These are phyloP conservation scores for Phytophthora sp. DNA, from an alignment of 352 stramenopile species.

Conservation along the genomic window DNA sequence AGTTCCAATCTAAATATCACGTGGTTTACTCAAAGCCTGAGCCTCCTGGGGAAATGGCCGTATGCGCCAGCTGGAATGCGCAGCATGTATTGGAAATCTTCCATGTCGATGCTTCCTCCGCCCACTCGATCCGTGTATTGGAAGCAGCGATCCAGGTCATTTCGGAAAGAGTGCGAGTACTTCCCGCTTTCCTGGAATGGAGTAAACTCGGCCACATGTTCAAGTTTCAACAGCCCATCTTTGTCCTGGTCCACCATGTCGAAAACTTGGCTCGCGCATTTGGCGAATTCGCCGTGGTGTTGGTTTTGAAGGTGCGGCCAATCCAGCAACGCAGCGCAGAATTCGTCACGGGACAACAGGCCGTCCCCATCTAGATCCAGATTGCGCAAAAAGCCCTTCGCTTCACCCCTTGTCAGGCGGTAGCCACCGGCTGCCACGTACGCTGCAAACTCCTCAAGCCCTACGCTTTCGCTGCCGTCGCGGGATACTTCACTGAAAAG, in stretches of 20 bases:
- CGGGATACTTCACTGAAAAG: conserved; percentile 72
- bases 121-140: conserved; percentile 49
- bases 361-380: conserved; percentile 74
- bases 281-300: conserved; percentile 39
- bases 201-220: conserved; percentile 53
- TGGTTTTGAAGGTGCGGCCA: conserved; percentile 63
- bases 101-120: conserved; percentile 43
- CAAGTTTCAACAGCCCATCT: conserved; percentile 53
- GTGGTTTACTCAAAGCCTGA: conserved; percentile 23
- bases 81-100: conserved; percentile 64
- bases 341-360: conserved; percentile 62
- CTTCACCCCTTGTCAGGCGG: conserved; percentile 62
- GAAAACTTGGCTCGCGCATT: conserved; percentile 52
- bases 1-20: conserved; percentile 1
- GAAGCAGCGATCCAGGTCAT: conserved; percentile 68
- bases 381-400: conserved; percentile 59
- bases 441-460: conserved; percentile 57
- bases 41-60: conserved; percentile 53
- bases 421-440: conserved; percentile 68
- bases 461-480: conserved; percentile 51
- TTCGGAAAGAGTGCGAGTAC: conserved; percentile 60
- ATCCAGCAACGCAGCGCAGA: conserved; percentile 72
- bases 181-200: conserved; percentile 39
- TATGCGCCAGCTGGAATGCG: conserved; percentile 52
- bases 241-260: conserved; percentile 51